phyloP scores from a whole-genome alignment of 23 red algal species.

The Gracilaria caudata region DNA sequence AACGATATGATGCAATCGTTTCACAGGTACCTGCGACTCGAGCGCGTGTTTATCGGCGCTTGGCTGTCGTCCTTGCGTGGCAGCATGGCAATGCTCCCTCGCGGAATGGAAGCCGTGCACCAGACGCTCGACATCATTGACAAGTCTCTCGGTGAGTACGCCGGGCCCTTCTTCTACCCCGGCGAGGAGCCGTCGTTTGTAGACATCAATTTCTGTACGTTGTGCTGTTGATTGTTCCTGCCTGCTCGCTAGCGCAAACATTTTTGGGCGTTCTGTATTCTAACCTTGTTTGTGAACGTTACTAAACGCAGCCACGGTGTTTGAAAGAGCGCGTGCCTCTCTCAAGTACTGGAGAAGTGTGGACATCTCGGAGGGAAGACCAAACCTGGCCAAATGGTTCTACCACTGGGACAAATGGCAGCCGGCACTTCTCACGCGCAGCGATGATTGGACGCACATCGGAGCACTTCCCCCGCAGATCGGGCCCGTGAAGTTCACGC shows the following conservation, averaged over 20 bases:
- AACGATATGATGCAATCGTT: conserved; percentile 77
- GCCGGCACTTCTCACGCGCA: conserved; percentile 50
- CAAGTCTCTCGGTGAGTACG: conserved; percentile 48
- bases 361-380: conserved; percentile 65
- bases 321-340: conserved; percentile 70
- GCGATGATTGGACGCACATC: conserved; percentile 82
- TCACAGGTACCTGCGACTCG: conserved; percentile 69
- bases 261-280: no score
- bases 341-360: conserved; percentile 80
- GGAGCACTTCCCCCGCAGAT: conserved; percentile 88
- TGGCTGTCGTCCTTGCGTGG: conserved; percentile 77
- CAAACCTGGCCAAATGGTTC: conserved; percentile 71
- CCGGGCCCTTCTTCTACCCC: conserved; percentile 66
- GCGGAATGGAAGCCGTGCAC: conserved; percentile 42
- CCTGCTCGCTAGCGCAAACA: no score
- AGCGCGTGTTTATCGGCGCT: conserved; percentile 70
- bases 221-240: no score
- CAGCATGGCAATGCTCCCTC: neutral
- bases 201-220: conserved; percentile 68
- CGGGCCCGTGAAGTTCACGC: conserved; percentile 57
- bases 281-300: neutral
- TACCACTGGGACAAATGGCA: conserved; percentile 59
- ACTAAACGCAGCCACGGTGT: conserved; percentile 47
- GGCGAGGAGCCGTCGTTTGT: conserved; percentile 63
- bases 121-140: conserved; percentile 76